Base-by-base conservation (phyloP, 345 rosid species). In the Linum trigynum region DNA sequence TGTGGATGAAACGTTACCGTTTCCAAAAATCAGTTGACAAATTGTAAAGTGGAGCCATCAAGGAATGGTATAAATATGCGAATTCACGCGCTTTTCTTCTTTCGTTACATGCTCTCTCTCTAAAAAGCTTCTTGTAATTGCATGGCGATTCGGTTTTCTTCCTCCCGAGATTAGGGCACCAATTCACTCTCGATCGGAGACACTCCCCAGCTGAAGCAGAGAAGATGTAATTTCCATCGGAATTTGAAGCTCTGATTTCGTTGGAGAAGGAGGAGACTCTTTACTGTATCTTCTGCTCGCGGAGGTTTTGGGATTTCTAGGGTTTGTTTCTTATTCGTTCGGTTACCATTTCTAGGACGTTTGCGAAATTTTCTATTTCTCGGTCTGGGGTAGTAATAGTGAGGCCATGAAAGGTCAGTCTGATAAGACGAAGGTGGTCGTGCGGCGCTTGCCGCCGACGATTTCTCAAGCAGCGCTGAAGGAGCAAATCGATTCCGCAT, bases 351-450 rank as follows among this genome's bases (percentile, higher is more conserved):
- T 64, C 32, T 61, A 39, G 67, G 57, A 12, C 37, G 42, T 11
- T 16, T 48, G 53, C 53, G 32, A 23, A 23, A 48, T 12, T 48
- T 48, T 48, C 14, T 48, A 2, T 48, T 9, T 48, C 53, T 10
- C 53, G 9, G 14, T 10, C 53, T 48, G 53, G 9, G 6, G 32
- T 23, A 23, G 32, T 23, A 23, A 23, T 23, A 11, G 7, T 48
- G 7, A 35, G 56, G 80, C 71, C 62, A 82, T 87, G 94, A 85
- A 72, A 75, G 85, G 81, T 38, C 62, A 68, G 67, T 69, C 71
- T 72, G 89, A 85, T 73, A 89, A 84, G 69, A 85, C 84, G 66
- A 88, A 85, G 76, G 91, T 84, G 74, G 89, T 85, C 68, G 75
- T 88, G 23, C 87, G 95, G 62, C 86, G 77, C 78, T 74, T 88